Percentiles rank a stretch among this genome's conserved stretches.
Evolutionary conservation across 495 filamentous ascomycete genomes (phyloP).

Genomic region (Aspergillus nanangensis): DNA sequence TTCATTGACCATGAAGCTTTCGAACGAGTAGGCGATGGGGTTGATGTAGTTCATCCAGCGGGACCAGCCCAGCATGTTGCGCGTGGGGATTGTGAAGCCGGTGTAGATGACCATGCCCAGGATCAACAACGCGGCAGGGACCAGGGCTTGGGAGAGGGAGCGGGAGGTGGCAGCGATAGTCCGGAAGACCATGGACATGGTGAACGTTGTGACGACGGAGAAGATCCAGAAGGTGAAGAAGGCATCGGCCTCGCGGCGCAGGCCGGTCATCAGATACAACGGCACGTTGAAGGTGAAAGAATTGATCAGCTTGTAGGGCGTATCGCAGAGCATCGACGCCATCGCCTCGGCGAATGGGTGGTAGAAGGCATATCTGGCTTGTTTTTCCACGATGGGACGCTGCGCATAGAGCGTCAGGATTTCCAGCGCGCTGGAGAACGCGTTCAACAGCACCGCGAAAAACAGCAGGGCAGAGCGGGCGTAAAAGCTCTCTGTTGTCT

Average conservation of each 20-base stretch:
- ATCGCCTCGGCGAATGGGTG: constrained; percentile 53
- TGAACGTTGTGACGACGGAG: constrained; percentile 45
- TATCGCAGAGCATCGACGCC: constrained; percentile 49
- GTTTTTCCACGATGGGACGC: constrained; percentile 58
- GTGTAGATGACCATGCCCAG: constrained; percentile 32
- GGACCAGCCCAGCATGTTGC: constrained; percentile 35
- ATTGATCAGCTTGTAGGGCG: constrained; percentile 45
- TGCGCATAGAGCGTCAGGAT: constrained; percentile 52
- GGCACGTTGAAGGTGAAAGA: constrained; percentile 44
- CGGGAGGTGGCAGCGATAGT: constrained; percentile 68
- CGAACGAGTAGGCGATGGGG: constrained; percentile 50
- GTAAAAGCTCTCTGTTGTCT: constrained; percentile 63
- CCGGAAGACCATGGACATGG: constrained; percentile 66
- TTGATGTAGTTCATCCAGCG: constrained; percentile 56
- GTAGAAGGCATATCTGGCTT: constrained; percentile 54
- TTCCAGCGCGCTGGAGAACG: constrained; percentile 70
- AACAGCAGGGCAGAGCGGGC: constrained; percentile 73
- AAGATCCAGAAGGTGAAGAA: constrained; percentile 60
- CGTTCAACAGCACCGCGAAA: constrained; percentile 80
- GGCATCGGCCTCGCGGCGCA: constrained; percentile 35
- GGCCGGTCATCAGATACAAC: constrained; percentile 50
- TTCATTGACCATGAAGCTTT: constrained; percentile 44
- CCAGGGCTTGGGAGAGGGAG: constrained; percentile 53
- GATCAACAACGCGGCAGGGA: constrained; percentile 25
- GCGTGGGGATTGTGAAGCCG: constrained; percentile 29